Evolutionary conservation across 78 protist species (phyloP), one percentile per base, ranked within the genome.

Genomic region (Dictyostelium firmibasis): DNA sequence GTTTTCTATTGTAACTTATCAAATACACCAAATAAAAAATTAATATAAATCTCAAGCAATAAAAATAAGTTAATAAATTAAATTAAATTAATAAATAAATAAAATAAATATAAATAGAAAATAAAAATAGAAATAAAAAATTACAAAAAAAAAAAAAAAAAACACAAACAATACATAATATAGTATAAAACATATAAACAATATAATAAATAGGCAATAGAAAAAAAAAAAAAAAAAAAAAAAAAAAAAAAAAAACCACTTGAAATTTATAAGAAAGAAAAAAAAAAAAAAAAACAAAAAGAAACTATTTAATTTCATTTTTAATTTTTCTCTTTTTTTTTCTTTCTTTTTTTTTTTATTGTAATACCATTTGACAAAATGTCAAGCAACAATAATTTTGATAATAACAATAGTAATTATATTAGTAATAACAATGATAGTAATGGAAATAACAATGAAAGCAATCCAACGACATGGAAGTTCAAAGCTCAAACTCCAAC

Each of bases 401-500:
- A 50, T 16, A 35, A n/a, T 10, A 47, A 13, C 64, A 78, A 23
- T 27, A 47, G n/a, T n/a, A 38, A 5, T 38, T 18, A 18, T 27
- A 16, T 50, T 50, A n/a, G 16, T 16, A 35, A n/a, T 10, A 47
- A 43, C 41, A 60, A 14, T 75, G 33, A n/a, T 4, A 74, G 18
- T 35, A 35, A 38, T 74, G 43, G 81, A 18, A 74, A 33, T 14
- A 33, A 33, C 44, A 74, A 18, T 18, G 53, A 29, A 35, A 9
- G 53, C 2, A 20, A 53, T 9, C 77, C 64, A 35, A n/a, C 64
- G 4, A 81, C n/a, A 25, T 86, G 92, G 92, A 86, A 86, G 47
- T 86, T 86, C 35, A 86, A 86, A 86, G 33, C 92, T 2, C 92
- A 86, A 31, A 86, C 70, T 4, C 92, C 92, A 29, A 86, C 92